These are phyloP conservation scores for Pyrus pyrifolia DNA, from an alignment of 306 rosid species.

Conservation along the genomic window DNA sequence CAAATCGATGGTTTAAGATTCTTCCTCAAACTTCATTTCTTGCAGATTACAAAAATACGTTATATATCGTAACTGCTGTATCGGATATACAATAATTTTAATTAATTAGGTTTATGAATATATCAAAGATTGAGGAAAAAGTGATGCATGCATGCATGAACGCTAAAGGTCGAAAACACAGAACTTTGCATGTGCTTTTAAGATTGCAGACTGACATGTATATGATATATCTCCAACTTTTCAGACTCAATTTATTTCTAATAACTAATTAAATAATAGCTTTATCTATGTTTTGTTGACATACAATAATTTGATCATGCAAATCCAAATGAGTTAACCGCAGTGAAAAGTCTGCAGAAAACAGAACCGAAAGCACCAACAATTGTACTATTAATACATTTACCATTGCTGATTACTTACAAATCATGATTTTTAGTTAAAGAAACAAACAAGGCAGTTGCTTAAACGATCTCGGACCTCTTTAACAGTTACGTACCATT, in stretches of 20 bases:
- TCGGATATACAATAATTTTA: neutral
- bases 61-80: neutral
- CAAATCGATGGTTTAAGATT: neutral
- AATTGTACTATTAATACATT: neutral
- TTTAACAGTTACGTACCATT: no score
- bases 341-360: no score
- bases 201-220: slow-evolving; percentile 15
- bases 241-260: neutral
- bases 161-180: neutral
- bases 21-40: neutral
- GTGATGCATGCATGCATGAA: slow-evolving; percentile 8
- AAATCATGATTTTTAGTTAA: neutral
- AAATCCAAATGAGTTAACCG: neutral
- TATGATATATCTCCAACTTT: neutral
- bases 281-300: neutral
- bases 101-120: neutral
- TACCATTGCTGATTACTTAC: neutral
- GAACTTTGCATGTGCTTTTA: slow-evolving; percentile 22
- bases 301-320: neutral
- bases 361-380: neutral
- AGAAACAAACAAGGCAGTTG: neutral
- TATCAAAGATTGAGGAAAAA: neutral
- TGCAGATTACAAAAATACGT: no score
- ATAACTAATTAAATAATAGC: neutral
- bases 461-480: neutral